Evolutionary conservation across 805 yeast genomes (phyloP).

Genomic region (Lipomyces mesembrius): DNA sequence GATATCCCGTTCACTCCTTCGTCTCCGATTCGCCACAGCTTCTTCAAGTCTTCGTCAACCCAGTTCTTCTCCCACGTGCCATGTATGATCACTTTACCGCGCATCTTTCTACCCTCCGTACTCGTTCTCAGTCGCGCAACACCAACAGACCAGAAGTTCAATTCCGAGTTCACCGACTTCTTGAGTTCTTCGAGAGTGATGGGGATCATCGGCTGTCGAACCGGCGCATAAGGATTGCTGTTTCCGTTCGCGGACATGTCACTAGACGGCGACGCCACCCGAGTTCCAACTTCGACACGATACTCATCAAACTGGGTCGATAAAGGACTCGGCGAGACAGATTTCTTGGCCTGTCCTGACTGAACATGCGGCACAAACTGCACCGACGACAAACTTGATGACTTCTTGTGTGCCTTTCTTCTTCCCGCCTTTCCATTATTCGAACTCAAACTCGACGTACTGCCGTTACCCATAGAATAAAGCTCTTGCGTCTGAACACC

Average conservation of each 20-base stretch:
- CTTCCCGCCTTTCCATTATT: neutral
- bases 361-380: neutral
- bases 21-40: constrained; percentile 11
- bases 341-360: neutral
- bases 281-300: constrained; percentile 20
- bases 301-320: constrained; percentile 30
- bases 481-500: neutral
- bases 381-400: constrained; percentile 9
- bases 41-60: constrained; percentile 8
- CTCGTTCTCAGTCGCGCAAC: constrained; percentile 14
- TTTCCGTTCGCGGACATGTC: constrained; percentile 13
- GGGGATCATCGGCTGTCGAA: constrained; percentile 46
- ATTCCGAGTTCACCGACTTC: constrained; percentile 28
- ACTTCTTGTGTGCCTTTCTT: constrained; percentile 5
- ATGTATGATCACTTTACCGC: constrained; percentile 19
- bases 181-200: constrained; percentile 44
- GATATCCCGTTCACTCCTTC: neutral
- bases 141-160: constrained; percentile 38
- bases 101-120: constrained; percentile 20
- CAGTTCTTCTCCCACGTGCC: constrained; percentile 6
- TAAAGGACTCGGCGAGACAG: neutral
- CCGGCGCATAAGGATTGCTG: constrained; percentile 34
- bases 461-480: constrained; percentile 10
- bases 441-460: constrained; percentile 10
- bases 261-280: neutral